Conservation (phyloP, 768 basidiomycete species). For the Pleurotus sapidus region DNA sequence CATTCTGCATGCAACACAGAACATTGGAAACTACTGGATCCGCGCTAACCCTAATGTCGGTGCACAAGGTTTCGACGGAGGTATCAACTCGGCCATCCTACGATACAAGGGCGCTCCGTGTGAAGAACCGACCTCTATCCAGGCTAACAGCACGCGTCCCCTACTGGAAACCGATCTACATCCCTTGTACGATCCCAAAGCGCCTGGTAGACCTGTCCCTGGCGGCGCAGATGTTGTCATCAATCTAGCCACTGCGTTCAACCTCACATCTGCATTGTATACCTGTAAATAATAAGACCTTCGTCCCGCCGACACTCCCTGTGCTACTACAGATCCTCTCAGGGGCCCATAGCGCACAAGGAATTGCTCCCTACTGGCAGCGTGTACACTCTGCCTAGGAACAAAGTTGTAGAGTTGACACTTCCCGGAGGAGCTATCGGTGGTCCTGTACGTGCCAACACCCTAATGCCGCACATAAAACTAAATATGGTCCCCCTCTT, state of each 20-base stretch:
- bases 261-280: slow-evolving; percentile 13
- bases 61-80: slow-evolving; percentile 11
- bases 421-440: slow-evolving; percentile 22
- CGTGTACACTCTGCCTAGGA: slow-evolving; percentile 29
- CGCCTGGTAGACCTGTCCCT: not conserved
- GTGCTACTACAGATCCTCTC: slow-evolving; percentile 39
- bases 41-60: slow-evolving; percentile 23
- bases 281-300: slow-evolving; percentile 20
- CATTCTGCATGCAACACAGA: slow-evolving; percentile 32
- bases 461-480: not conserved
- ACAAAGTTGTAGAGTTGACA: slow-evolving; percentile 35
- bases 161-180: slow-evolving; percentile 8
- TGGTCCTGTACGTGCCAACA: slow-evolving; percentile 20
- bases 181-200: not conserved
- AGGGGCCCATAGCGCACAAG: slow-evolving; percentile 26
- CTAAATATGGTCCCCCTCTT: slow-evolving; percentile 2
- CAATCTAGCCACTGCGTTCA: slow-evolving; percentile 14
- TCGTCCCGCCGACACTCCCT: slow-evolving; percentile 28
- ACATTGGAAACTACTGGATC: slow-evolving; percentile 36
- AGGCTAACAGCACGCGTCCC: slow-evolving; percentile 9
- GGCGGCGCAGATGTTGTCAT: slow-evolving; percentile 11
- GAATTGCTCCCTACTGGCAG: slow-evolving; percentile 26
- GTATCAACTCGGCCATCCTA: slow-evolving; percentile 19
- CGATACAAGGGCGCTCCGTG: slow-evolving; percentile 30
- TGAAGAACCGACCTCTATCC: slow-evolving; percentile 26